A percentile compares a stretch with the other conserved stretches of the same genome.
phyloP scores from a whole-genome alignment of 192 early-diverging fungal genomes.

The Umbelopsis vinacea region DNA sequence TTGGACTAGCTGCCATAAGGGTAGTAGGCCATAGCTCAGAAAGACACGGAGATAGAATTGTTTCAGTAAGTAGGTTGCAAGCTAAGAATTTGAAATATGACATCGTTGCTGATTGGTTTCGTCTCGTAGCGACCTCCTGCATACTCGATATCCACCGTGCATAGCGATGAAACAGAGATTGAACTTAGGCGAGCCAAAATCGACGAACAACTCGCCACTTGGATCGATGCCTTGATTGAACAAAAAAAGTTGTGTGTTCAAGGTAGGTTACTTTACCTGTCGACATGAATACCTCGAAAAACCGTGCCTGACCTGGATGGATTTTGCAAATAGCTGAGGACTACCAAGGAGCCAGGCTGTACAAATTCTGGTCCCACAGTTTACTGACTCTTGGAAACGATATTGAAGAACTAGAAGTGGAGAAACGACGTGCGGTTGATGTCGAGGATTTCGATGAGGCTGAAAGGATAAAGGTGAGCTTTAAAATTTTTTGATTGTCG shows the following conservation, averaged over 20 bases:
- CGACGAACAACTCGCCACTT: not conserved
- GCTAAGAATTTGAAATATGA: not conserved
- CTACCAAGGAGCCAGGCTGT: conserved; percentile 63
- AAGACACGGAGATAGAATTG: not conserved
- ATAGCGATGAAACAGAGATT: not conserved
- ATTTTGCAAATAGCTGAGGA: conserved; percentile 54
- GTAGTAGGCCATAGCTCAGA: conserved; percentile 57
- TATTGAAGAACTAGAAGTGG: conserved; percentile 53
- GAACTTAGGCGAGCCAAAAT: not conserved
- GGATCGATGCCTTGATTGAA: not conserved
- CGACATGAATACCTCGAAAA: not conserved
- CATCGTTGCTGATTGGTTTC: not conserved
- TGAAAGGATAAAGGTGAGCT: conserved; percentile 66
- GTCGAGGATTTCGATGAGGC: conserved; percentile 80
- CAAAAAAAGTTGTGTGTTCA: conserved; percentile 29
- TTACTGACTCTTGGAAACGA: conserved; percentile 42
- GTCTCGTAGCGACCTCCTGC: not conserved
- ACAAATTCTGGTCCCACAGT: conserved; percentile 57
- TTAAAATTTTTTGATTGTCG: not conserved
- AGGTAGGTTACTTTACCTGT: conserved; percentile 30
- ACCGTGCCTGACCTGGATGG: not conserved
- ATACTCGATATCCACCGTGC: conserved; percentile 2
- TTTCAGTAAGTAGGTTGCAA: not conserved
- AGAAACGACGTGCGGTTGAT: conserved; percentile 64
- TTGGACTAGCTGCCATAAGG: conserved; percentile 67